Percentiles rank a stretch among this genome's conserved stretches.
phyloP scores from a whole-genome alignment of 2,329 filamentous ascomycete species.

The Epichloe bromicola region DNA sequence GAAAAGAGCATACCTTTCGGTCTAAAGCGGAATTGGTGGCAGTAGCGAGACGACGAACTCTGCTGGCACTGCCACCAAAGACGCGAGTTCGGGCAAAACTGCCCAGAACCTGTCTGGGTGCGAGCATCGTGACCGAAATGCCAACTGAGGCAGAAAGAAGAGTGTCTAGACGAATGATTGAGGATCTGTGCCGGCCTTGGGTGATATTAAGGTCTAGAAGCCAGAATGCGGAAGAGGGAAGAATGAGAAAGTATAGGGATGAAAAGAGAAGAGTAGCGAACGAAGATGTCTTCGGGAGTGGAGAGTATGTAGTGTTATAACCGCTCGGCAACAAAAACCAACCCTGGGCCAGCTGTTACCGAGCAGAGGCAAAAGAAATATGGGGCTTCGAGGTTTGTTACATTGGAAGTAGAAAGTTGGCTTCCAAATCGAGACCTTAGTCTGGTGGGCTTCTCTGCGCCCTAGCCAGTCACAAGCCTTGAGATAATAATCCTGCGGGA shows the following conservation, averaged over 20 bases:
- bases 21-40: conserved; percentile 76
- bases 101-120: conserved; percentile 58
- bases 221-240: conserved; percentile 4
- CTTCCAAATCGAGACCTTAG: background rate
- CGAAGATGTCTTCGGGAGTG: conserved; percentile 8
- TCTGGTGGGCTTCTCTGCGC: background rate
- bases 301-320: conserved; percentile 15
- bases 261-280: conserved; percentile 10
- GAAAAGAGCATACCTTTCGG: conserved; percentile 53
- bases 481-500: conserved; percentile 13
- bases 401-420: background rate
- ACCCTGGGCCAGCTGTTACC: conserved; percentile 9
- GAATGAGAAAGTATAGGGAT: conserved; percentile 6
- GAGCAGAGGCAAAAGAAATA: conserved; percentile 6
- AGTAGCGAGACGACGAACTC: conserved; percentile 66
- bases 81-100: conserved; percentile 47
- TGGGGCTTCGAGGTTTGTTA: background rate
- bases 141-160: conserved; percentile 21
- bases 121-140: conserved; percentile 44
- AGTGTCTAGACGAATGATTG: conserved; percentile 13
- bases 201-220: conserved; percentile 6
- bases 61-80: conserved; percentile 41
- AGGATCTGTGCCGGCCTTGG: conserved; percentile 12
- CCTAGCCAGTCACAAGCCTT: conserved; percentile 13
- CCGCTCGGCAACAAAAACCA: conserved; percentile 7